Conservation (phyloP, 208 protist species). For the Wallacemonas sp. region DNA sequence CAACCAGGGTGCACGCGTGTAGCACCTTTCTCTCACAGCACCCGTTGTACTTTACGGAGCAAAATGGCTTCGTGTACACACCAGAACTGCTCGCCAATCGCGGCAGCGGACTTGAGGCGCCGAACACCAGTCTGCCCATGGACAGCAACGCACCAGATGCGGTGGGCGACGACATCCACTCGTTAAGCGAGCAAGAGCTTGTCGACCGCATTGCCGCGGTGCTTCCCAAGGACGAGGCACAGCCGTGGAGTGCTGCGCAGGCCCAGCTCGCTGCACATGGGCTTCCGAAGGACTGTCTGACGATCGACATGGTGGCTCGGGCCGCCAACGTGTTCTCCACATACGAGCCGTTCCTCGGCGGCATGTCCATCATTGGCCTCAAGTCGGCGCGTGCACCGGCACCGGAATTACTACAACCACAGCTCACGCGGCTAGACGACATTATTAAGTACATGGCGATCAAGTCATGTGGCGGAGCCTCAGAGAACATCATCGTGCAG, state of each 20-base stretch:
- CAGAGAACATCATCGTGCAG: constrained; percentile 42
- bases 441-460: constrained; percentile 76
- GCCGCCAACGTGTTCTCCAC: constrained; percentile 8
- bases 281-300: constrained; percentile 8
- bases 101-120: too few species aligned
- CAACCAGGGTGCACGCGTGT: constrained; percentile 8
- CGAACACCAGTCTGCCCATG: not conserved
- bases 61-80: constrained; percentile 46
- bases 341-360: constrained; percentile 24
- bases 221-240: constrained; percentile 30
- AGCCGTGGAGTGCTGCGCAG: constrained; percentile 19
- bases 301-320: constrained; percentile 28
- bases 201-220: constrained; percentile 30
- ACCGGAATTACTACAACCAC: constrained; percentile 34
- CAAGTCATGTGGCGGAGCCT: constrained; percentile 35
- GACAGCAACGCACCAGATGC: not conserved
- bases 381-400: constrained; percentile 19
- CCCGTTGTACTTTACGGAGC: constrained; percentile 53
- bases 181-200: constrained; percentile 16
- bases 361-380: constrained; percentile 37
- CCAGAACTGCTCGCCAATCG: constrained; percentile 30
- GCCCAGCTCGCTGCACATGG: not conserved
- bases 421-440: constrained; percentile 27
- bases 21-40: constrained; percentile 61
- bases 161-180: not conserved